Base-by-base conservation (phyloP, 176 grass and related monocot genomes). In the Oryza australiensis region DNA sequence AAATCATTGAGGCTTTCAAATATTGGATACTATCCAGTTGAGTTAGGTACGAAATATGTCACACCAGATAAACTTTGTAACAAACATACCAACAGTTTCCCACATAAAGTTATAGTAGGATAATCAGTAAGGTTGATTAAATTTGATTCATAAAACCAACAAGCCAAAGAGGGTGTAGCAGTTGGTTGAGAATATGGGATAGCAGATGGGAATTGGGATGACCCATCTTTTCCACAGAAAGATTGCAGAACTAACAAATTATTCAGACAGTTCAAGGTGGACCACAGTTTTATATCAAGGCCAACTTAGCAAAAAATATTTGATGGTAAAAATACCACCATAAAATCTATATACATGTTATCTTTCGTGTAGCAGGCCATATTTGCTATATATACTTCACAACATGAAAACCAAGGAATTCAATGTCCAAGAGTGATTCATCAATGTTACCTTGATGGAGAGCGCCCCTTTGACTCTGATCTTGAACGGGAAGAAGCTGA, bases 401-500 rank as follows among this genome's bases (percentile, higher is more conserved):
- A 85, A 53, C 53, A 7, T 20, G 30, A 33, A 70, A 43, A 20
- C 18, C 30, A 15, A 72, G 3, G 35, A 62, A 30, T 51, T 40
- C 12, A 23, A 51, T 33, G 32, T 63, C 23, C 20, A 26, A 45
- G 26, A 10, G 33, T 9, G 27, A 80, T 20, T 68, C 43, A 26
- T 24, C 5, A 28, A 26, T 32, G 69, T 70, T 91, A 91, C 89
- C 85, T 82, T 77, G 85, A 91, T 30, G 74, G 62, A 77, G 89
- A 81, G 15, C 35, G 81, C 37, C 60, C 72, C 68, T 82, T 87
- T 62, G 75, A 84, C 40, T 1, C 68, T 55, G 84, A 86, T 12
- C 12, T 69, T 70, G 89, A 84, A 29, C 15, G 80, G 40, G 89
- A 85, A 79, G 89, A 85, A 37, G 63, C 76, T 66, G 89, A 91